Percentiles rank a stretch among this genome's conserved stretches.
These are phyloP conservation scores for Acrocalymma vagum DNA, from an alignment of 2,329 filamentous ascomycete species.

Conservation along the genomic window DNA sequence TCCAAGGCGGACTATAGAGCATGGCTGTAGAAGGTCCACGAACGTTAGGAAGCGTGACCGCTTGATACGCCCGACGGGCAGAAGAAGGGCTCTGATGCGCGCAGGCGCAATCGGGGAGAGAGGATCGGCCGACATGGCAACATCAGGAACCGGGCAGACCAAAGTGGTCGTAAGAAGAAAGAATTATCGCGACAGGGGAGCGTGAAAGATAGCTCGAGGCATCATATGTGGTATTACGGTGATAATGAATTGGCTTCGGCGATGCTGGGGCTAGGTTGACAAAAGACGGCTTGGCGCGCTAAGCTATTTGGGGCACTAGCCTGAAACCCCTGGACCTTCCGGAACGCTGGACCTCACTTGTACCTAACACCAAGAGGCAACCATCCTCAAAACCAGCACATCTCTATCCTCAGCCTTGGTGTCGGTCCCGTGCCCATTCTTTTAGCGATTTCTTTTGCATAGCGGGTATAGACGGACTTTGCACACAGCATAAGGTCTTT, in stretches of 20 bases:
- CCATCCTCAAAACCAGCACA: too few relatives aligned
- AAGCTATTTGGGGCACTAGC: slow-evolving; percentile 12
- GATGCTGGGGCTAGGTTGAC: slow-evolving; percentile 29
- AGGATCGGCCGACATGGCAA: slow-evolving; percentile 85
- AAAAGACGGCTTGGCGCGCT: slow-evolving; percentile 22
- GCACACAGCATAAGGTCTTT: slow-evolving; percentile 22
- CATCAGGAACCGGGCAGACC: slow-evolving; percentile 47
- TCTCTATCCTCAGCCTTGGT: too few relatives aligned
- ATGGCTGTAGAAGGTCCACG: slow-evolving; percentile 77
- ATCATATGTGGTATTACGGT: slow-evolving; percentile 35
- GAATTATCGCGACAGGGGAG: slow-evolving; percentile 17
- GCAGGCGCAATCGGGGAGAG: slow-evolving; percentile 91
- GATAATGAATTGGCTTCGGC: slow-evolving; percentile 11
- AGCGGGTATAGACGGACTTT: slow-evolving; percentile 34
- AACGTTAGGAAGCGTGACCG: slow-evolving; percentile 81
- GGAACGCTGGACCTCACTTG: too few relatives aligned
- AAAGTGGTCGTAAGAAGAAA: slow-evolving; percentile 19
- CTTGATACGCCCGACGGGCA: slow-evolving; percentile 88
- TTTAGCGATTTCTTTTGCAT: slow-evolving; percentile 40
- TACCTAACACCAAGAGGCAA: too few relatives aligned
- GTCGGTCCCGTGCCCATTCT: too few relatives aligned
- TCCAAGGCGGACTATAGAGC: slow-evolving; percentile 83
- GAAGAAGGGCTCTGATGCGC: slow-evolving; percentile 84
- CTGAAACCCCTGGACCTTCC: too few relatives aligned
- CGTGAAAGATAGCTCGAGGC: slow-evolving; percentile 18